Evolutionary conservation across 805 yeast species (phyloP).

Genomic region (Candida palmyrensis): DNA sequence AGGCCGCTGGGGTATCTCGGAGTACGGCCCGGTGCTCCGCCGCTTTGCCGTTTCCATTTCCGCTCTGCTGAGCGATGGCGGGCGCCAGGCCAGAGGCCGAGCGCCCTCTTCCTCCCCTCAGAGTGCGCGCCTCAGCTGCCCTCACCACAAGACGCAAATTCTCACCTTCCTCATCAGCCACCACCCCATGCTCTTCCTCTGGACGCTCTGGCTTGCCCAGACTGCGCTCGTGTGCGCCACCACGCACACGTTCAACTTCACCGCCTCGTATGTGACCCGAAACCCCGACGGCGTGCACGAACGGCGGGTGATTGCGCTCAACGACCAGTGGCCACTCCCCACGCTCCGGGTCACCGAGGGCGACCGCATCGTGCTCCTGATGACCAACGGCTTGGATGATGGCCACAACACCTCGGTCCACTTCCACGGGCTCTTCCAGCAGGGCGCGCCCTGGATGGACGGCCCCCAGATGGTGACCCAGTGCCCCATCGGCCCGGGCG

Average conservation of each 20-base stretch:
- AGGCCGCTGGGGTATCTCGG: no score
- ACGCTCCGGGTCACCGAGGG: constrained; percentile 29
- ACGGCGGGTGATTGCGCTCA: constrained; percentile 55
- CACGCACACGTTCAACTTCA: constrained; percentile 31
- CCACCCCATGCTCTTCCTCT: no score
- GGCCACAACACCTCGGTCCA: constrained; percentile 34
- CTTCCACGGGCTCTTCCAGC: constrained; percentile 42
- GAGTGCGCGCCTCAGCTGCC: no score
- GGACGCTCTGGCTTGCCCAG: no score
- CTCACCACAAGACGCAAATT: no score
- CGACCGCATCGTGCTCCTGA: constrained; percentile 36
- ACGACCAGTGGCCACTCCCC: constrained; percentile 43
- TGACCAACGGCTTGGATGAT: constrained; percentile 28
- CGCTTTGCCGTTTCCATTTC: no score
- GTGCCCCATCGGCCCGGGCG: constrained; percentile 40
- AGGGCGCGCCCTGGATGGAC: constrained; percentile 36
- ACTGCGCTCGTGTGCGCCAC: constrained; percentile 13
- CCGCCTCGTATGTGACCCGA: constrained; percentile 25
- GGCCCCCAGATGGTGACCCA: constrained; percentile 44
- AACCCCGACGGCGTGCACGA: constrained; percentile 54
- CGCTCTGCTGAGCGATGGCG: no score
- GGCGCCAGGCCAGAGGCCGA: no score
- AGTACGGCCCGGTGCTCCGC: no score
- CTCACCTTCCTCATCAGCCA: no score
- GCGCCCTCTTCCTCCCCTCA: no score